Conservation (phyloP, 2,329 filamentous ascomycete genomes). For the Chrysosporium queenslandicum region DNA sequence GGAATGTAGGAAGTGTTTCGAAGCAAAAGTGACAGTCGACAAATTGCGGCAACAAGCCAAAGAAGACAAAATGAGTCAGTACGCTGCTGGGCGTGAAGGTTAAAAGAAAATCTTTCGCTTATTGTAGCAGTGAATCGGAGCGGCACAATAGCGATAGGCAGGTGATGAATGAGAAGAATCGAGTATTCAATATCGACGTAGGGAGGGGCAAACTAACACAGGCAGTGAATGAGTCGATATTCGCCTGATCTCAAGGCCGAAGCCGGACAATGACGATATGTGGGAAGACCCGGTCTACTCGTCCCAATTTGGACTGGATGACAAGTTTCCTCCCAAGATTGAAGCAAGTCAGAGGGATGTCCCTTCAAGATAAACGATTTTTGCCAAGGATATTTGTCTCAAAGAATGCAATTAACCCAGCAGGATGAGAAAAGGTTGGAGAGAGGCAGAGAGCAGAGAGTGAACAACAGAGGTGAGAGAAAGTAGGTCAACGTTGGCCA, state of each 20-base stretch:
- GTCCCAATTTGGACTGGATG: slow-evolving; percentile 3
- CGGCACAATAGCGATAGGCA: slow-evolving; percentile 1
- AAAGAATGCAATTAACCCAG: background rate
- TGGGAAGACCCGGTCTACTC: slow-evolving; percentile 1
- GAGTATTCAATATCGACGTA: slow-evolving; percentile 1
- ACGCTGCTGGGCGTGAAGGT: background rate
- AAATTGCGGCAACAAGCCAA: background rate
- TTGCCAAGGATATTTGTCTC: background rate
- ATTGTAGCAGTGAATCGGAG: background rate
- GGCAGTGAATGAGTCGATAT: slow-evolving; percentile 4
- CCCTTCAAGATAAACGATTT: slow-evolving; percentile 1
- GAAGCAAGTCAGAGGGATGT: background rate
- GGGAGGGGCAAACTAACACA: background rate
- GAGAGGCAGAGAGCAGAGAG: too few relatives aligned
- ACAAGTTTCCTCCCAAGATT: background rate
- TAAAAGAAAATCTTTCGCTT: background rate
- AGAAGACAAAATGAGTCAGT: background rate
- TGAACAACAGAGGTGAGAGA: too few relatives aligned
- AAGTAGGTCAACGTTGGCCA: too few relatives aligned
- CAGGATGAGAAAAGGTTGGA: background rate
- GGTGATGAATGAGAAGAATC: slow-evolving; percentile 3
- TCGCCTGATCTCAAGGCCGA: slow-evolving; percentile 8
- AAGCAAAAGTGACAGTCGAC: background rate
- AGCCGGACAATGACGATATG: slow-evolving; percentile 10
- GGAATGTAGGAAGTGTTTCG: background rate